Conservation (phyloP, 2,329 filamentous ascomycete species). For the Cytospora mali region DNA sequence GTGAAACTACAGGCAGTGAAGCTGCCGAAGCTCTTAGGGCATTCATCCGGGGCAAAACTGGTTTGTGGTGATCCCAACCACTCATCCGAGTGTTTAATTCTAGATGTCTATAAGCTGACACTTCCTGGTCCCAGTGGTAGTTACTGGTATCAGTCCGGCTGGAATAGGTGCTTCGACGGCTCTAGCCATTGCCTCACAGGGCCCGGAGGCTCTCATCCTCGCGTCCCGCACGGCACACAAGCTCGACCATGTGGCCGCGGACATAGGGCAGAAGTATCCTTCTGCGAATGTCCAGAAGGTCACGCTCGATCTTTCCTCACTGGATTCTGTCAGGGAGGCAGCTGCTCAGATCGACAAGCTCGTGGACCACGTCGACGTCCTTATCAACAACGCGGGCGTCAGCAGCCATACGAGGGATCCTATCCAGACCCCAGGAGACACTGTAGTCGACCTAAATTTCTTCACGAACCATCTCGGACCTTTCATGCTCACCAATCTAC, state of each 20-base stretch:
- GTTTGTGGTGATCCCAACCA: constrained; percentile 27
- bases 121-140: constrained; percentile 38
- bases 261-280: constrained; percentile 41
- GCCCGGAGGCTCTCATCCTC: constrained; percentile 45
- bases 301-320: constrained; percentile 42
- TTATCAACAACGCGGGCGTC: constrained; percentile 28
- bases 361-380: constrained; percentile 39
- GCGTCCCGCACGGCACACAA: constrained; percentile 49
- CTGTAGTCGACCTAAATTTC: constrained; percentile 40
- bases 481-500: constrained; percentile 49
- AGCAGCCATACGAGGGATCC: constrained; percentile 11
- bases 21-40: constrained; percentile 36
- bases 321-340: constrained; percentile 41
- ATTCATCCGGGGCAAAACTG: constrained; percentile 36
- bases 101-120: not conserved
- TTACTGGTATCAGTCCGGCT: constrained; percentile 47
- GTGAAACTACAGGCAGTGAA: constrained; percentile 40
- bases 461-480: constrained; percentile 52
- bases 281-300: constrained; percentile 40
- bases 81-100: not conserved
- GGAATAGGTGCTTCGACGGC: constrained; percentile 47
- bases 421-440: constrained; percentile 24
- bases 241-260: constrained; percentile 43
- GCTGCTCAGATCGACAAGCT: constrained; percentile 38
- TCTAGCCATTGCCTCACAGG: constrained; percentile 48